A percentile compares a stretch with the other conserved stretches of the same genome.
Conservation (phyloP, 2,329 filamentous ascomycete species). For the Keithomyces neogunnii region DNA sequence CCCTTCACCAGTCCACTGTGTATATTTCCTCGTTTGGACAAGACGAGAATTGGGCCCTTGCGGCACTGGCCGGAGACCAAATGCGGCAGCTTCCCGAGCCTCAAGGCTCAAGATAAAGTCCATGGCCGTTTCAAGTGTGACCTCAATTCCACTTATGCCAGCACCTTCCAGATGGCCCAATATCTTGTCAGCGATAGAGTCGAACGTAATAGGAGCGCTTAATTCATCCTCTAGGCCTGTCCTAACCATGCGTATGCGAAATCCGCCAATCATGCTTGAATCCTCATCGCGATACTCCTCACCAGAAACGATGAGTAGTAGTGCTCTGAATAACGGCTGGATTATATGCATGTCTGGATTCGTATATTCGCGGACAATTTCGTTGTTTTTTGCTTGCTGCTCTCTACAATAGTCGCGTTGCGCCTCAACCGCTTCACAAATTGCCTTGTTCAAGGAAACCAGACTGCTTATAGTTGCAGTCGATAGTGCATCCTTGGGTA, state of each 20-base stretch:
- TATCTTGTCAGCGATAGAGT: neutral
- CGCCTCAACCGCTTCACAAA: neutral
- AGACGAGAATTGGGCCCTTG: no score
- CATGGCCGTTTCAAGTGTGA: slow-evolving; percentile 7
- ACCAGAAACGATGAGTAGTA: neutral
- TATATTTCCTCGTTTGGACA: no score
- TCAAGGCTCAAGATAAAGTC: slow-evolving; percentile 8
- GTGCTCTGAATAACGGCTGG: neutral
- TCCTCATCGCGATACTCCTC: neutral
- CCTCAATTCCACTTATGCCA: neutral
- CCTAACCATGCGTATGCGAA: neutral
- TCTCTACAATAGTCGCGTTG: neutral
- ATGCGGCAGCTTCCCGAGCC: slow-evolving; percentile 6
- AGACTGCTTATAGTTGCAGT: neutral
- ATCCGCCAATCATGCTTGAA: neutral
- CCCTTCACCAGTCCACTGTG: no score
- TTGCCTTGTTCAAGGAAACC: slow-evolving; percentile 1
- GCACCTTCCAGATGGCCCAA: neutral
- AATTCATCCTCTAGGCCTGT: slow-evolving; percentile 7
- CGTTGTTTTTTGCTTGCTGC: neutral
- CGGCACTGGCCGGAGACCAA: neutral
- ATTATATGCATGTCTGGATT: neutral
- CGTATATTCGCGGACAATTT: neutral
- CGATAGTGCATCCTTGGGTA: slow-evolving; percentile 1
- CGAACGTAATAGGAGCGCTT: slow-evolving; percentile 9